A percentile compares a stretch with the other conserved stretches of the same genome.
These are phyloP conservation scores for Fusarium nisikadoi DNA, from an alignment of 2,329 filamentous ascomycete genomes.

Conservation along the genomic window DNA sequence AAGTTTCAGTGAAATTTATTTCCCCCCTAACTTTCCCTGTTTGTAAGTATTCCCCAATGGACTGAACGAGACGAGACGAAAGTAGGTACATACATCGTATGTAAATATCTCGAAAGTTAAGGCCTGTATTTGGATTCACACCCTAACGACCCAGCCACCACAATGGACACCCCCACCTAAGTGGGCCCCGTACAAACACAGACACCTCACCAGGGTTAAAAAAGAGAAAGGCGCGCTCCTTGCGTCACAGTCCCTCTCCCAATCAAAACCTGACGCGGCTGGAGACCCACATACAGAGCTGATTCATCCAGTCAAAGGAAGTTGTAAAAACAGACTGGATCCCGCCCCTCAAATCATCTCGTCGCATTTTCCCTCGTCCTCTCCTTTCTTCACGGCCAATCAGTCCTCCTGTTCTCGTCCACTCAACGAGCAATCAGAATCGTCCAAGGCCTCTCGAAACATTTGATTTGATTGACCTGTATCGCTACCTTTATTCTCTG, in stretches of 20 bases:
- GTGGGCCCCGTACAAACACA: background rate
- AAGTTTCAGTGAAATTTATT: background rate
- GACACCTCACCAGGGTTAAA: conserved; percentile 8
- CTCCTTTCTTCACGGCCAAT: conserved; percentile 60
- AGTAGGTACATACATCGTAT: background rate
- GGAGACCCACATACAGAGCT: conserved; percentile 52
- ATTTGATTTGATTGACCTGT: conserved; percentile 36
- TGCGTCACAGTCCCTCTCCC: conserved; percentile 46
- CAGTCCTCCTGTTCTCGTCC: conserved; percentile 53
- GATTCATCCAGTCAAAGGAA: conserved; percentile 62
- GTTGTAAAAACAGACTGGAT: conserved; percentile 55
- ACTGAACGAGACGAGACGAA: background rate
- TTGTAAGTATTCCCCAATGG: background rate
- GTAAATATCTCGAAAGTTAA: background rate
- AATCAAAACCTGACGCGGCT: conserved; percentile 46
- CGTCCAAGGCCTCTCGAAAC: conserved; percentile 45
- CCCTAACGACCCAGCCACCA: conserved; percentile 1
- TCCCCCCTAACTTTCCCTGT: background rate
- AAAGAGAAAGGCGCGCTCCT: conserved; percentile 24
- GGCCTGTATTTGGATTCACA: background rate
- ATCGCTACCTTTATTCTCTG: conserved; percentile 37
- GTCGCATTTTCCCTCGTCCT: conserved; percentile 57
- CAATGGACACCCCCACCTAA: background rate
- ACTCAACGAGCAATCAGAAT: conserved; percentile 51
- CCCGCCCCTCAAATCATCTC: conserved; percentile 64